Percentiles rank a stretch among this genome's conserved stretches.
These are phyloP conservation scores for Hygrocybe coccinea DNA, from an alignment of 768 basidiomycete species.

Conservation along the genomic window DNA sequence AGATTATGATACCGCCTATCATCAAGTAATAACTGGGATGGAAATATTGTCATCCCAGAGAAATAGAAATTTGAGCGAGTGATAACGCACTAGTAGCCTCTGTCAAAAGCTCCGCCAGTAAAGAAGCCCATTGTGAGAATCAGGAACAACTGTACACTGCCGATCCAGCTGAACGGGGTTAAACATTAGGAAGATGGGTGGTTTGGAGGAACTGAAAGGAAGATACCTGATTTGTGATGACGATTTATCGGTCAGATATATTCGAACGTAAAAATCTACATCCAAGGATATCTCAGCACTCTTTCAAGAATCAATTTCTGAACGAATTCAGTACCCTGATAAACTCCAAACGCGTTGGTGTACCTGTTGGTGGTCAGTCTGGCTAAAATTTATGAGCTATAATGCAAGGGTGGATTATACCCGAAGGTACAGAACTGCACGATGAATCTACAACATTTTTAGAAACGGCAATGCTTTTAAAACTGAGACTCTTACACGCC, in stretches of 20 bases:
- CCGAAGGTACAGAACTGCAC: conserved; percentile 25
- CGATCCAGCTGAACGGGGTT: conserved; percentile 23
- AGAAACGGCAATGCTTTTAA: not conserved
- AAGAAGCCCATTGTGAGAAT: conserved; percentile 23
- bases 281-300: no score
- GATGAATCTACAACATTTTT: conserved; percentile 14
- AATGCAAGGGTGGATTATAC: conserved; percentile 8
- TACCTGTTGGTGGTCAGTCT: conserved; percentile 13
- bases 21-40: conserved; percentile 24
- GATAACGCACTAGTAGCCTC: conserved; percentile 23
- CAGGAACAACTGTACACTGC: conserved; percentile 24
- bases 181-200: not conserved
- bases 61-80: not conserved
- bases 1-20: conserved; percentile 25
- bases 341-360: conserved; percentile 21
- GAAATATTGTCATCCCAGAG: not conserved
- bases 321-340: conserved; percentile 17
- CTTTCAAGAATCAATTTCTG: not conserved
- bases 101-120: conserved; percentile 24
- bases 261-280: conserved; percentile 25
- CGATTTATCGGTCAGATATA: conserved; percentile 20
- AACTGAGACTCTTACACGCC: conserved; percentile 19
- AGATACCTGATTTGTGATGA: conserved; percentile 25
- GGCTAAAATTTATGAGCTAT: not conserved
- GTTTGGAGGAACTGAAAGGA: not conserved